Evolutionary conservation across 148 eudicot genomes (phyloP).

Genomic region (Rhododendron ferrugineum): DNA sequence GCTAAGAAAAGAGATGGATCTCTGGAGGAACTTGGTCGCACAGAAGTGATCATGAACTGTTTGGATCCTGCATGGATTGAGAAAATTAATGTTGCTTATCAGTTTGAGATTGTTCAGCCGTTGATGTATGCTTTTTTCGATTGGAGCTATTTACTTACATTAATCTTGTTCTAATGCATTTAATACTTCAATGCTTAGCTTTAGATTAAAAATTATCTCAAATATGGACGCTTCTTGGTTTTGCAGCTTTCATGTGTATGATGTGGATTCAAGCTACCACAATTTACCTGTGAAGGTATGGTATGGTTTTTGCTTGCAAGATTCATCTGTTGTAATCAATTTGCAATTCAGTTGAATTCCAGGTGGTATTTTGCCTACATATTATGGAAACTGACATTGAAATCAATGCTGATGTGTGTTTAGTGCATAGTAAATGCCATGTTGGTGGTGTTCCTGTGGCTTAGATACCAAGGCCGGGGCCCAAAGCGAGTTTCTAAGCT

Average conservation of each 20-base stretch:
- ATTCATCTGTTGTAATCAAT: not conserved
- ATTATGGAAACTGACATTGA: not conserved
- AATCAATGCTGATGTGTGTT: not conserved
- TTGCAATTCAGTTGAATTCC: not conserved
- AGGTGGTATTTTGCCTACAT: not conserved
- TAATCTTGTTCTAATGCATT: not conserved
- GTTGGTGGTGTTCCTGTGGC: not conserved
- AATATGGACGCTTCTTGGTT: conserved; percentile 5
- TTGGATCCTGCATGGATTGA: conserved; percentile 78
- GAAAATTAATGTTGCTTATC: conserved; percentile 62
- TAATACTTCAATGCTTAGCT: not conserved
- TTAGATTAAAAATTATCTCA: conserved; percentile 2
- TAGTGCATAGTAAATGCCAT: not conserved
- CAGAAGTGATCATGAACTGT: conserved; percentile 82
- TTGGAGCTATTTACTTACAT: not conserved
- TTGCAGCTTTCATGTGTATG: conserved; percentile 75
- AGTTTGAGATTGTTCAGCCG: conserved; percentile 83
- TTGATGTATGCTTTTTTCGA: conserved; percentile 46
- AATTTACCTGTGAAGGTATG: conserved; percentile 70
- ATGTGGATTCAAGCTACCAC: conserved; percentile 74
- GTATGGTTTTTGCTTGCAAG: not conserved
- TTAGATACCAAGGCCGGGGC: not conserved
- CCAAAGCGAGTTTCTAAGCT: not conserved
- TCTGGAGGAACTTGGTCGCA: conserved; percentile 88
- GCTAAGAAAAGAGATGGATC: conserved; percentile 57